Evolutionary conservation across 805 yeast species (phyloP).

Genomic region (Myxozyma monticola): DNA sequence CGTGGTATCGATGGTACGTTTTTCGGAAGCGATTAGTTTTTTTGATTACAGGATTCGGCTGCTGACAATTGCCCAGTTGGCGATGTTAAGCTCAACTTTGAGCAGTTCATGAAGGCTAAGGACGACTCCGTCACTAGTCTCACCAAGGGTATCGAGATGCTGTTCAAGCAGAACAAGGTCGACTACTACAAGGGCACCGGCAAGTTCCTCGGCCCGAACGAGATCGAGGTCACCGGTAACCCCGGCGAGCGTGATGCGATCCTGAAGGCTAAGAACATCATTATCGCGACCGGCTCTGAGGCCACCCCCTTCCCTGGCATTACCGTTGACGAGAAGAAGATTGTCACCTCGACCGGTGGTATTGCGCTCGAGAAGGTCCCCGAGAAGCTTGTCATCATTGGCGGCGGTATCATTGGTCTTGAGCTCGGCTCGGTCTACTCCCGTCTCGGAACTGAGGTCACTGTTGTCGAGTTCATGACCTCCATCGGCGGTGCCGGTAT

Average conservation of each 20-base stretch:
- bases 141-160: constrained; percentile 91
- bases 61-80: constrained; percentile 36
- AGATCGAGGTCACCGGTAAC: constrained; percentile 75
- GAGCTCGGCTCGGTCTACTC: constrained; percentile 99
- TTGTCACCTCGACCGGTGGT: constrained; percentile 94
- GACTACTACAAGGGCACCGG: constrained; percentile 93
- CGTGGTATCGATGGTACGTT: constrained; percentile 82
- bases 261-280: constrained; percentile 80
- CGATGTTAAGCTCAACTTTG: constrained; percentile 73
- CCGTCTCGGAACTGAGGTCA: constrained; percentile 92
- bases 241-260: constrained; percentile 77
- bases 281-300: constrained; percentile 98
- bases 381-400: constrained; percentile 86
- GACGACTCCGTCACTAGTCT: constrained; percentile 84
- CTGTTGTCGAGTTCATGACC: constrained; percentile 85
- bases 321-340: constrained; percentile 92
- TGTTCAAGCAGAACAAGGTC: constrained; percentile 94
- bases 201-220: constrained; percentile 78
- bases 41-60: background rate
- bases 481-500: constrained; percentile 98
- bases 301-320: constrained; percentile 99
- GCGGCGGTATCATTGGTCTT: constrained; percentile 99
- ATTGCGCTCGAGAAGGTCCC: constrained; percentile 84
- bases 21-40: no score
- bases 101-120: constrained; percentile 84